These are phyloP conservation scores for Venturia asperata DNA, from an alignment of 2,329 filamentous ascomycete species.

Conservation along the genomic window DNA sequence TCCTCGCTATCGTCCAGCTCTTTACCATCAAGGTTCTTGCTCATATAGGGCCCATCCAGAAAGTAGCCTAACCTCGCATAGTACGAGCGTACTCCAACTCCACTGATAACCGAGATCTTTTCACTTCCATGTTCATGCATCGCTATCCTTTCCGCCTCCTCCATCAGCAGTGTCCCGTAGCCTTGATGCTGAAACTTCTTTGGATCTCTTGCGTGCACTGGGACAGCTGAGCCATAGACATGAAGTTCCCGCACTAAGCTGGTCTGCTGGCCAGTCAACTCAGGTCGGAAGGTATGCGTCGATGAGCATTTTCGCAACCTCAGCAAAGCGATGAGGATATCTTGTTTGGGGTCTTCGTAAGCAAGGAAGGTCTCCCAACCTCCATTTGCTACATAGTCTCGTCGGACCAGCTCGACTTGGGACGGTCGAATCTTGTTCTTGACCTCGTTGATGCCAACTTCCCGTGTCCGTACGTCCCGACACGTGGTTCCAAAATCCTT, in stretches of 20 bases:
- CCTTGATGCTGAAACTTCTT: conserved; percentile 98
- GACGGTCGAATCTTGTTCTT: conserved; percentile 97
- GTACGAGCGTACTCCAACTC: conserved; percentile 90
- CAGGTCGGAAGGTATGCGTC: conserved; percentile 85
- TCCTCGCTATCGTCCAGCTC: conserved; percentile 7
- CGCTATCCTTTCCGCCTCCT: conserved; percentile 93
- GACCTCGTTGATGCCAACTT: conserved; percentile 97
- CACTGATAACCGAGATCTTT: conserved; percentile 97
- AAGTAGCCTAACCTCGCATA: conserved; percentile 90
- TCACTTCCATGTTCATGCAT: conserved; percentile 86
- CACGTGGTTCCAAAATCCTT: conserved; percentile 98
- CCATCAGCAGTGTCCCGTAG: conserved; percentile 93
- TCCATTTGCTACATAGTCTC: conserved; percentile 90
- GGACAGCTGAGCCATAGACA: conserved; percentile 96
- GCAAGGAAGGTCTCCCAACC: conserved; percentile 98
- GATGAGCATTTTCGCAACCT: conserved; percentile 83
- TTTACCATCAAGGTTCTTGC: conserved; percentile 29
- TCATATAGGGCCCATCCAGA: conserved; percentile 77
- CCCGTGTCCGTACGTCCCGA: conserved; percentile 88
- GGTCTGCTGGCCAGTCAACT: conserved; percentile 77
- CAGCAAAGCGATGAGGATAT: conserved; percentile 88
- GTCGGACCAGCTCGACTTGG: conserved; percentile 87
- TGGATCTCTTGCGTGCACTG: conserved; percentile 88
- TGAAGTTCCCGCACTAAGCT: conserved; percentile 91
- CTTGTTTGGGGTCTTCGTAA: conserved; percentile 97